These are phyloP conservation scores for Amoebophrya sp. DNA, from an alignment of 169 alveolate species.

Conservation along the genomic window DNA sequence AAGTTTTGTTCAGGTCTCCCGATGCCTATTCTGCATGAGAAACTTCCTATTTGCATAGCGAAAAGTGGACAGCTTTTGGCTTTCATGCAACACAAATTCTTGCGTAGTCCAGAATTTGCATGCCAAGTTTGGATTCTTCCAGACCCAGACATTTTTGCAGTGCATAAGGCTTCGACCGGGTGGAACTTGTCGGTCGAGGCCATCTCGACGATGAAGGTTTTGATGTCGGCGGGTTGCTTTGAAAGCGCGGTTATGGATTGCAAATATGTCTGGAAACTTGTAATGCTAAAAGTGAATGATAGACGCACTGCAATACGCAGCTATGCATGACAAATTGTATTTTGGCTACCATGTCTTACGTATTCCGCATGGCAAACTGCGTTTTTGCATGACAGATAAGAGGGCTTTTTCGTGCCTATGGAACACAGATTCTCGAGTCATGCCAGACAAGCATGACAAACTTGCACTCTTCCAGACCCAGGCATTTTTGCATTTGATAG, in stretches of 20 bases:
- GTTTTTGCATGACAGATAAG: neutral
- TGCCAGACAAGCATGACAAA: neutral
- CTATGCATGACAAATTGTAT: neutral
- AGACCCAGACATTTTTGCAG: no score
- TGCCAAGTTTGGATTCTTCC: no score
- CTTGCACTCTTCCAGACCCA: neutral
- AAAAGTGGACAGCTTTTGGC: no score
- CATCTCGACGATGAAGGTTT: neutral
- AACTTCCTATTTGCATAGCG: no score
- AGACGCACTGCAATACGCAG: neutral
- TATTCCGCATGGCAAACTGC: neutral
- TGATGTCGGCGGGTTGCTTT: neutral
- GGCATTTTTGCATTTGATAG: neutral
- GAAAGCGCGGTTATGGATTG: neutral
- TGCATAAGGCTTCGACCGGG: neutral
- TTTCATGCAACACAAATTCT: no score
- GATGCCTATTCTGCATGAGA: no score
- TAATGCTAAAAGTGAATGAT: no score
- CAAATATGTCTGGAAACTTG: no score
- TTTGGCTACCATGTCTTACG: neutral
- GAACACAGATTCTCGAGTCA: neutral
- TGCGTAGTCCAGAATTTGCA: no score
- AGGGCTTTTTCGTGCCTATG: neutral
- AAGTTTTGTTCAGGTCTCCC: neutral
- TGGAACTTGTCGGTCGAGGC: neutral